Conservation (phyloP, 495 filamentous ascomycete genomes). For the Hypomontagnella submonticulosa region DNA sequence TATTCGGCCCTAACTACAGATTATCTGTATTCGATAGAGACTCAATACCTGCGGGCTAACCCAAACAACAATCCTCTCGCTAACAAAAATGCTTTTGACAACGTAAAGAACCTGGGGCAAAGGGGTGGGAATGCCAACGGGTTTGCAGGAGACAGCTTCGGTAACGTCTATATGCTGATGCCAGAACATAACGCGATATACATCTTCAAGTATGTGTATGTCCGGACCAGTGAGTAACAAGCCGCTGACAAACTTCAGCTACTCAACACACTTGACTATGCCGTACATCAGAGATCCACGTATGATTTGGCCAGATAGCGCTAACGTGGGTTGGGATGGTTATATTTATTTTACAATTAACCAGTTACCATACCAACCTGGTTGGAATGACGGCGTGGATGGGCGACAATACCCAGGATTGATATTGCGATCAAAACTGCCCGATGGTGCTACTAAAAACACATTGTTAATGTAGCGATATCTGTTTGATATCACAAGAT, state of each 20-base stretch:
- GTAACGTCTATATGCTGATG: conserved; percentile 56
- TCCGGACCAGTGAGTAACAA: too few species aligned
- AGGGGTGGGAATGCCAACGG: conserved; percentile 54
- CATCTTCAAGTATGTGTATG: conserved; percentile 45
- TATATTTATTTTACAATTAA: conserved; percentile 59
- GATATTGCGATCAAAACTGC: conserved; percentile 28
- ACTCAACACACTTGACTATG: conserved; percentile 44
- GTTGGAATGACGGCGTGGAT: conserved; percentile 39
- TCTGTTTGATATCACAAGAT: too few species aligned
- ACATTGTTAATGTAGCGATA: conserved; percentile 21
- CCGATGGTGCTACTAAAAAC: conserved; percentile 40
- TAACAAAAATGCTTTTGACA: conserved; percentile 50
- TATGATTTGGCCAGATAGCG: conserved; percentile 56
- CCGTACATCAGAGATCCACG: conserved; percentile 54
- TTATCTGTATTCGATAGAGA: conserved; percentile 52
- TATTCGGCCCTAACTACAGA: conserved; percentile 52
- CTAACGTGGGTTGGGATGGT: conserved; percentile 50
- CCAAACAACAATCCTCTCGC: conserved; percentile 46
- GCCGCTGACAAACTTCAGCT: conserved; percentile 18
- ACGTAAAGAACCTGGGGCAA: conserved; percentile 51
- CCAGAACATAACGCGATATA: conserved; percentile 54
- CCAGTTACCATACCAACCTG: conserved; percentile 45
- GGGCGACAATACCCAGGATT: conserved; percentile 31
- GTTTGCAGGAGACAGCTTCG: conserved; percentile 51
- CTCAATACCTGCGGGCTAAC: conserved; percentile 48